Evolutionary conservation across 2,329 filamentous ascomycete genomes (phyloP).

Genomic region (Arthroderma sp.): DNA sequence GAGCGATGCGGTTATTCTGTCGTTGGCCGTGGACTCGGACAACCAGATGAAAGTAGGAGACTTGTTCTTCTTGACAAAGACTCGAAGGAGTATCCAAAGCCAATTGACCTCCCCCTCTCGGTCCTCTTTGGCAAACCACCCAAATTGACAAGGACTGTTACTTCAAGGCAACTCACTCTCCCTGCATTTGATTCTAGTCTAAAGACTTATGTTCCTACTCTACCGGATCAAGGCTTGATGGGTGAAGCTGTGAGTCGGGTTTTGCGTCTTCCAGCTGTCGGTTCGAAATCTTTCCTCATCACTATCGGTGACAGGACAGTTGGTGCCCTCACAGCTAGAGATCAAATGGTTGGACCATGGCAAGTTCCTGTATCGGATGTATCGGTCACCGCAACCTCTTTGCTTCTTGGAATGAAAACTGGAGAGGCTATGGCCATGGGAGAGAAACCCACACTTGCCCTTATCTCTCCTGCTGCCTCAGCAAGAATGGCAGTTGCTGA

Average conservation of each 20-base stretch:
- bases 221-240: constrained; percentile 40
- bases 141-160: constrained; percentile 64
- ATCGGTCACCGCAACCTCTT: constrained; percentile 76
- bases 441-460: constrained; percentile 74
- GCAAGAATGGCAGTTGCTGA: constrained; percentile 95
- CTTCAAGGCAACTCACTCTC: constrained; percentile 55
- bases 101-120: constrained; percentile 82
- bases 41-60: constrained; percentile 54
- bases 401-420: constrained; percentile 58
- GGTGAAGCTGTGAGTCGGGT: constrained; percentile 67
- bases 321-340: constrained; percentile 73
- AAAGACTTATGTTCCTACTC: constrained; percentile 51
- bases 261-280: constrained; percentile 73
- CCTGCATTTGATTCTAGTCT: constrained; percentile 65
- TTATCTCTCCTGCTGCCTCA: constrained; percentile 81
- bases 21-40: constrained; percentile 62
- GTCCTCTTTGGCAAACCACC: constrained; percentile 78
- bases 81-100: constrained; percentile 58
- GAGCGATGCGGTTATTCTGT: constrained; percentile 89
- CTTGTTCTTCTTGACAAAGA: constrained; percentile 74
- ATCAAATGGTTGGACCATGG: constrained; percentile 96
- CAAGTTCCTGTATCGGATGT: constrained; percentile 90
- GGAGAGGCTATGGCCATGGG: constrained; percentile 99
- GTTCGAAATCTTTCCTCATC: constrained; percentile 95
- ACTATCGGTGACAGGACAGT: constrained; percentile 91